These are phyloP conservation scores for Brassica carinata DNA, from an alignment of 345 rosid genomes.

Conservation along the genomic window DNA sequence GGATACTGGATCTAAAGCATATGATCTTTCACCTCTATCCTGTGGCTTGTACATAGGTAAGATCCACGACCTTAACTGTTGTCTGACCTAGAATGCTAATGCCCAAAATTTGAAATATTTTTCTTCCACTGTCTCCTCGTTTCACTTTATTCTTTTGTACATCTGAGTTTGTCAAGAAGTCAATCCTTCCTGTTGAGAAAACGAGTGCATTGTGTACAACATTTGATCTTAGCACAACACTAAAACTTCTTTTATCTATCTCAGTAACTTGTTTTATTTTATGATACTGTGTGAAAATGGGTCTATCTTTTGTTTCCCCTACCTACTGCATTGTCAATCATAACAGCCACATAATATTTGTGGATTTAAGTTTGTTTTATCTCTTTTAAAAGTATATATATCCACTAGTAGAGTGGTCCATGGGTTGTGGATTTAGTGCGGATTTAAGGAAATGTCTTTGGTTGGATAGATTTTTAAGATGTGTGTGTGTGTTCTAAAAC, in stretches of 20 bases:
- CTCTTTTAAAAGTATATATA: slow-evolving; percentile 3
- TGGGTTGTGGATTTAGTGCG: slow-evolving; percentile 34
- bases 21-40: background rate
- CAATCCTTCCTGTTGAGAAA: slow-evolving; percentile 41
- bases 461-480: slow-evolving; percentile 39
- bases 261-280: background rate
- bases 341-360: slow-evolving; percentile 35
- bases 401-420: slow-evolving; percentile 40
- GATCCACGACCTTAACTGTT: slow-evolving; percentile 37
- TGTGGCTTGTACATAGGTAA: slow-evolving; percentile 38
- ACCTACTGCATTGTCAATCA: slow-evolving; percentile 21
- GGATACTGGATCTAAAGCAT: slow-evolving; percentile 26
- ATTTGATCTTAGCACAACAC: background rate
- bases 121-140: background rate
- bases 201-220: slow-evolving; percentile 34
- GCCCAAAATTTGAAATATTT: slow-evolving; percentile 5
- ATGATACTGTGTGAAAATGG: slow-evolving; percentile 2
- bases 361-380: slow-evolving; percentile 15
- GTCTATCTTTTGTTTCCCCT: background rate
- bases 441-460: slow-evolving; percentile 41
- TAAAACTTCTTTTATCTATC: slow-evolving; percentile 13
- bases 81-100: slow-evolving; percentile 33
- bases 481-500: slow-evolving; percentile 23
- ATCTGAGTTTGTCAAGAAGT: slow-evolving; percentile 33
- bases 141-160: slow-evolving; percentile 27